Percentiles rank a stretch among this genome's conserved stretches.
phyloP scores from a whole-genome alignment of 1,139 yeast species.

The Geotrichum aggregatum region DNA sequence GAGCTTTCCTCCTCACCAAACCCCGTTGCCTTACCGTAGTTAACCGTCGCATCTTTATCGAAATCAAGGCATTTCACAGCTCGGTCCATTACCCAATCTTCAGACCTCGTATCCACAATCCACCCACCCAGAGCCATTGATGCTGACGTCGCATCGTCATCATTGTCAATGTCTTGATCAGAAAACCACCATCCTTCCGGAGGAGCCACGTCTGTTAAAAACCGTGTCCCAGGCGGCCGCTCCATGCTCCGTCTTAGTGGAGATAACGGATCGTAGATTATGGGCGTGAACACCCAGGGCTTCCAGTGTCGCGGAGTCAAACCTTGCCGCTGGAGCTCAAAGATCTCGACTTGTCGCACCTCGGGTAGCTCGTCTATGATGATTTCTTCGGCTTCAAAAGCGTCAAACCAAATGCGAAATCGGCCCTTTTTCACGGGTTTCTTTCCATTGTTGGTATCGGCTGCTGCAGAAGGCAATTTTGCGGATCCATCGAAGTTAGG shows the following conservation, averaged over 20 bases:
- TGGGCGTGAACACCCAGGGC: constrained; percentile 47
- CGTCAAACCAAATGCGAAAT: too few relatives aligned
- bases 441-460: background rate
- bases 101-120: constrained; percentile 57
- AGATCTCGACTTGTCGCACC: constrained; percentile 58
- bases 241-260: constrained; percentile 52
- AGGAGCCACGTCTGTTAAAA: constrained; percentile 54
- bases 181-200: constrained; percentile 71
- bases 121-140: constrained; percentile 40
- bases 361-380: constrained; percentile 64
- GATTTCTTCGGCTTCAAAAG: constrained; percentile 38
- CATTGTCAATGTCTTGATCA: constrained; percentile 27
- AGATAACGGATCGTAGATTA: constrained; percentile 53
- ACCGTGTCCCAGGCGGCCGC: constrained; percentile 62
- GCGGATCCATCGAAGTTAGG: too few relatives aligned
- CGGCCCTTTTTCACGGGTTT: background rate
- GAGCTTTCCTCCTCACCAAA: too few relatives aligned
- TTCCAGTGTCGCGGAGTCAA: constrained; percentile 60
- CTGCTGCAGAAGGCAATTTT: too few relatives aligned
- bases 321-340: constrained; percentile 66
- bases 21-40: too few relatives aligned
- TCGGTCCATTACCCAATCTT: constrained; percentile 52
- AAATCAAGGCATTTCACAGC: constrained; percentile 38
- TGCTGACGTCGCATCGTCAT: constrained; percentile 30
- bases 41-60: constrained; percentile 24